Base-by-base conservation (phyloP, 495 filamentous ascomycete genomes). In the Oidiodendron maius region DNA sequence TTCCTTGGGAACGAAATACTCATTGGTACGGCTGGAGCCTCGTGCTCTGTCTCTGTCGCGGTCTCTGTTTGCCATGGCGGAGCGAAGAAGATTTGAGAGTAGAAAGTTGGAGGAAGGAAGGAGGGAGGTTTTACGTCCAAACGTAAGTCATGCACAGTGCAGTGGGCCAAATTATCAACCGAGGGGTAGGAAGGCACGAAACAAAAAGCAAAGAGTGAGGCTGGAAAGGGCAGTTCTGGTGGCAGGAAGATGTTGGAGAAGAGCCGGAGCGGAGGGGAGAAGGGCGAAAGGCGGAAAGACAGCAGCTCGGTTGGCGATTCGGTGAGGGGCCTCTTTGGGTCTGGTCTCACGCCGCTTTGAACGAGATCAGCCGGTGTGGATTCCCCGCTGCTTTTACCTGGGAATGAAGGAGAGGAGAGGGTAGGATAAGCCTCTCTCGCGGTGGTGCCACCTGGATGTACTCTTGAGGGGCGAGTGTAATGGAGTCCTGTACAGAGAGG, bases 1-100 rank as follows among this genome's bases (percentile, higher is more conserved):
- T 56, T 93, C 86, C 55, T 86, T 87, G 20, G 84, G 84, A 46
- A 91, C 81, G 65, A 94, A 95, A 64, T 89, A 91, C 71, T 87
- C 83, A 66, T 89, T 87, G 62, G 82, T 81, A 61, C 83, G 81
- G 53, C 64, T 40, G 67, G 23, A 21, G 41, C 41, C 23, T 6
- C 23, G 24, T 13, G 41, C 23, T 64, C 73, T 74, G 51, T 57
- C 69, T 46, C 66, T 63, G 65, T 61, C 57, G 57, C 51, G 60
- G 52, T 63, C 64, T 47, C 54, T 50, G 43, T 58, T 64, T 32
- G 54, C 40, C 53, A 60, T 60, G 30, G 30, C 47, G 38, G 30
- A 23, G 30, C 2, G 37, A 17, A 54, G 41, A 44, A 24, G 50
- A 43, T 22, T 26, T 43, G 26, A 26, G 22, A 30, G 26, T 25